A percentile compares a stretch with the other conserved stretches of the same genome.
Evolutionary conservation across 345 rosid species (phyloP).

Genomic region (Punica granatum): DNA sequence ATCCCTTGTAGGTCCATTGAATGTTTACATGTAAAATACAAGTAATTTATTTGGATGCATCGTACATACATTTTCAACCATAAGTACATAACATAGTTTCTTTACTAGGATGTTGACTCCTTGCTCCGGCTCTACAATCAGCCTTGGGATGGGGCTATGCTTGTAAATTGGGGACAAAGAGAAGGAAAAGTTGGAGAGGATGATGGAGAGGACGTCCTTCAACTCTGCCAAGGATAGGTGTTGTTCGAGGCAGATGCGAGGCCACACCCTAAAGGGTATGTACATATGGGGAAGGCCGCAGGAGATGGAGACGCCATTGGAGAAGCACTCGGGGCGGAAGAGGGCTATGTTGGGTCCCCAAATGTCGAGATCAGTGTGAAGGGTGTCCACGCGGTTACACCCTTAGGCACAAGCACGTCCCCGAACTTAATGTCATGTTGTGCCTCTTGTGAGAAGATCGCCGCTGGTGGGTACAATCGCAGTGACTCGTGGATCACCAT

Average conservation of each 20-base stretch:
- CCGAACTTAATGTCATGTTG: slow-evolving; percentile 33
- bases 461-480: slow-evolving; percentile 40
- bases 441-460: slow-evolving; percentile 37
- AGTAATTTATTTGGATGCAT: too few species aligned
- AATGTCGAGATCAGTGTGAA: slow-evolving; percentile 37
- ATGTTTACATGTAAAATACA: too few species aligned
- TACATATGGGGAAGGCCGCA: slow-evolving; percentile 26
- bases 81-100: too few species aligned
- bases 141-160: slow-evolving; percentile 24
- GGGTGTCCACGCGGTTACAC: slow-evolving; percentile 28
- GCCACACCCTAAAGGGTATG: slow-evolving; percentile 48
- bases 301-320: slow-evolving; percentile 26
- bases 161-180: slow-evolving; percentile 24
- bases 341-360: slow-evolving; percentile 36
- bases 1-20: too few species aligned
- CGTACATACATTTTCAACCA: too few species aligned
- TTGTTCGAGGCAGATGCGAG: slow-evolving; percentile 36
- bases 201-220: slow-evolving; percentile 24
- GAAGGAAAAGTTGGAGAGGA: slow-evolving; percentile 29
- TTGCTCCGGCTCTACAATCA: slow-evolving; percentile 32
- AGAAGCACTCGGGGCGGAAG: slow-evolving; percentile 33
- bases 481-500: slow-evolving; percentile 44
- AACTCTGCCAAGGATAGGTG: slow-evolving; percentile 41
- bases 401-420: slow-evolving; percentile 23
- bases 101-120: too few species aligned